Evolutionary conservation across 371 early-diverging fungal species (phyloP), one percentile per base, ranked within the genome.

Genomic region (Amoeboaphelidium protococcarum): DNA sequence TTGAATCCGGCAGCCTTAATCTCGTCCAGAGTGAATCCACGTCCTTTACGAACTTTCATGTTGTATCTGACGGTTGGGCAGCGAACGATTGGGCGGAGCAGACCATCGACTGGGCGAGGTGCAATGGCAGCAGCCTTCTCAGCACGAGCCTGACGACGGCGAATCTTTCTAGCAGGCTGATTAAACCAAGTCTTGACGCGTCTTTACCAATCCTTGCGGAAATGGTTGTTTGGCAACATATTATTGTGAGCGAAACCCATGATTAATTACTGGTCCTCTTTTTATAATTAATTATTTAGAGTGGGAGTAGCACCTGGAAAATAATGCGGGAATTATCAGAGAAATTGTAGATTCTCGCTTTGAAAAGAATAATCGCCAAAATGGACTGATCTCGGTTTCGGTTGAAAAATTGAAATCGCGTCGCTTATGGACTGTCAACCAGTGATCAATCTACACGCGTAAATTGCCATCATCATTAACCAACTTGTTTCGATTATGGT

Each of bases 151-250:
- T 78, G 63, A 55, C 87, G 73, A 61, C 98, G 74, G 54, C 81
- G 68, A 71, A 77, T 75, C 78, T 87, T 89, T 62, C 80, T 80
- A 50, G 86, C 86, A 56, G 97, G 84, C 73, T 98, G 99, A 72
- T 94, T 76, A 72, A 98, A 98, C 95, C 96, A 97, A 58, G 92
- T 92, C 77, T 83, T 86, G 54, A 95, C 92, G 59, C 83, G 87
- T 53, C 71, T 65, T 65, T 89, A 80, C 86, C 97, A 92, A 71
- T 92, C 83, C 82, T 99, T 99, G 68, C 84, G 94, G 80, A 95
- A 90, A 66, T 98, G 98, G 51, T 65, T 74, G 72, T 89, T 92
- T 70, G 91, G 95, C 71, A 98, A 71, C 64, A 78, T 77, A 72
- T 95, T 91, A 82, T 97, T 98, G 78, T 92, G 96, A 45, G 56